Conservation (phyloP, 345 rosid species). For the Pugionium cornutum region DNA sequence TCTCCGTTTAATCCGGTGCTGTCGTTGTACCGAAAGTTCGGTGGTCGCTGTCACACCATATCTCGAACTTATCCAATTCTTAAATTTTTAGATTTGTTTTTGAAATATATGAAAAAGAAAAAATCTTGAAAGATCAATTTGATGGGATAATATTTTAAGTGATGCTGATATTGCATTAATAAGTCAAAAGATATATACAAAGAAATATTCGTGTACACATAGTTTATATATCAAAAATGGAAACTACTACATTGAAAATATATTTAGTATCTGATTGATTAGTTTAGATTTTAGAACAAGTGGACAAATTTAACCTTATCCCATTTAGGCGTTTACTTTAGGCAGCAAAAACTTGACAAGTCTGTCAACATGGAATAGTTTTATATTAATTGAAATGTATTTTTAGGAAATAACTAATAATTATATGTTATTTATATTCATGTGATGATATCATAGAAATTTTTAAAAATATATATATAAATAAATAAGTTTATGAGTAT, state of each 20-base stretch:
- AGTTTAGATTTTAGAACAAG: slow-evolving; percentile 13
- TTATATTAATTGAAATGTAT: no score
- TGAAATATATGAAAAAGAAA: background rate
- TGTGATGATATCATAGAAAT: no score
- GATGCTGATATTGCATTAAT: slow-evolving; percentile 22
- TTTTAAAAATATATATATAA: no score
- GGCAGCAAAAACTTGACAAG: no score
- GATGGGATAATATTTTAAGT: slow-evolving; percentile 10
- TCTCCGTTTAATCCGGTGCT: background rate
- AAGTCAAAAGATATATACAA: slow-evolving; percentile 29
- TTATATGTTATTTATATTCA: no score
- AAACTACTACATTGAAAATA: slow-evolving; percentile 15
- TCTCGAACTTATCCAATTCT: slow-evolving; percentile 37
- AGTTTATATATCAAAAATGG: slow-evolving; percentile 23
- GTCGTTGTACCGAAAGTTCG: slow-evolving; percentile 35
- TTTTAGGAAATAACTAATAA: no score
- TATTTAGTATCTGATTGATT: slow-evolving; percentile 18
- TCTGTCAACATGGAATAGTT: no score
- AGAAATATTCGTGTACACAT: slow-evolving; percentile 27
- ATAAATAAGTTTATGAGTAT: no score
- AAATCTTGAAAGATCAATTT: background rate
- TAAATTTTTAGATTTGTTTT: background rate
- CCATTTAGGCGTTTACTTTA: slow-evolving; percentile 27
- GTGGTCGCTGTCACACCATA: slow-evolving; percentile 38
- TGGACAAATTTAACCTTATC: slow-evolving; percentile 36